phyloP scores from a whole-genome alignment of 1,139 yeast species.

The Hyphopichia wangnamkhiaoensis region DNA sequence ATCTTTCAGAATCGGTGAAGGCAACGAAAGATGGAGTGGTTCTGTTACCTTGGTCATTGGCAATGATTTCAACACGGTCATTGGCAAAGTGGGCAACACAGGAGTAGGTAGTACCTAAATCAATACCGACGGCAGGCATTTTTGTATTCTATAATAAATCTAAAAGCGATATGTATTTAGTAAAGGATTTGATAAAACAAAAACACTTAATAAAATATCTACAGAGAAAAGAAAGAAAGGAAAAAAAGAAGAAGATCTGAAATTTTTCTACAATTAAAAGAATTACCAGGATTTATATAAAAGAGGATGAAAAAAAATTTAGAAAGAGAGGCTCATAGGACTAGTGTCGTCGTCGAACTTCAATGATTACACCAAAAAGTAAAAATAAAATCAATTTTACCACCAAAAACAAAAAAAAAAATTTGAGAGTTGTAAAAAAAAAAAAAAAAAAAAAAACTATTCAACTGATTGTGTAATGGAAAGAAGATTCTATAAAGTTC shows the following conservation, averaged over 20 bases:
- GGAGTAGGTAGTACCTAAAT: slow-evolving; percentile 83
- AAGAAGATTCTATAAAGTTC: slow-evolving; percentile 4
- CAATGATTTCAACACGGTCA: slow-evolving; percentile 67
- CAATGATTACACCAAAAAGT: no score
- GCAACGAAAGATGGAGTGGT: slow-evolving; percentile 98
- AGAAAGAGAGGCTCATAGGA: no score
- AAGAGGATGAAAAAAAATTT: not conserved
- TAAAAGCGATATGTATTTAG: slow-evolving; percentile 5
- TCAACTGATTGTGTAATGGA: not conserved
- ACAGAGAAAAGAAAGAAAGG: slow-evolving; percentile 7
- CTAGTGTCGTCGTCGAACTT: no score
- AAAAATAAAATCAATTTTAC: no score
- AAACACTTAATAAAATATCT: slow-evolving; percentile 8
- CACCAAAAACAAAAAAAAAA: not conserved
- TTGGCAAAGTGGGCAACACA: slow-evolving; percentile 78
- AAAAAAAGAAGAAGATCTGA: slow-evolving; percentile 10
- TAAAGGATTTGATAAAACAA: slow-evolving; percentile 7
- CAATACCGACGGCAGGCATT: slow-evolving; percentile 79
- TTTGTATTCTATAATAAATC: not conserved
- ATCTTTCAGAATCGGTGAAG: slow-evolving; percentile 95
- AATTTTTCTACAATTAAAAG: slow-evolving; percentile 9
- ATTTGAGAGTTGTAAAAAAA: not conserved
- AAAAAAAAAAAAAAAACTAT: not conserved
- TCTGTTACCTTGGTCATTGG: slow-evolving; percentile 58
- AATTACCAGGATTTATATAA: slow-evolving; percentile 8